Evolutionary conservation across 805 yeast species (phyloP), one percentile per base, ranked within the genome.

Genomic region (Yamadazyma ubonensis): DNA sequence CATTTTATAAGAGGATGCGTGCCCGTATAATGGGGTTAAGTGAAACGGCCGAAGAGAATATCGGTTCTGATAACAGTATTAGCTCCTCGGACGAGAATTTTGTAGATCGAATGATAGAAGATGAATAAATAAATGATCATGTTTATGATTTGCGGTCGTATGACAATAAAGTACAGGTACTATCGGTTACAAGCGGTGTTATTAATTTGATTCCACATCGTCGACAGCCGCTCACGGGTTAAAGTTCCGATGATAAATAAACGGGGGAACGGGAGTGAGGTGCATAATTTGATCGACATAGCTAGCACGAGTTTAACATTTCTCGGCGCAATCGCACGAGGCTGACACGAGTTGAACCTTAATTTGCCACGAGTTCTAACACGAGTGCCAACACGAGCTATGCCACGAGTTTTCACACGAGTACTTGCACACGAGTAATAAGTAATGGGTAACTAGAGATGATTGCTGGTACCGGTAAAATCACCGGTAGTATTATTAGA

Each of bases 1-100:
- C 19, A 10, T 47, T 44, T 30, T 44, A 38, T 29, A 34, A 38
- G 18, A 41, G 25, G 33, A 38, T 47, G 29, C 19, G 34, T 15
- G 21, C 11, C n/a, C n/a, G n/a, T n/a, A n/a, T n/a, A n/a, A n/a
- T n/a, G n/a, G n/a, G n/a, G n/a, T n/a, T n/a, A n/a, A n/a, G n/a
- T n/a, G n/a, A n/a, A n/a, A n/a, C n/a, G n/a, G n/a, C n/a, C n/a
- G n/a, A n/a, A n/a, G n/a, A n/a, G n/a, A n/a, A n/a, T n/a, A n/a
- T n/a, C n/a, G n/a, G n/a, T n/a, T n/a, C n/a, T n/a, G n/a, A n/a
- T n/a, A n/a, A n/a, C n/a, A n/a, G n/a, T n/a, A n/a, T n/a, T n/a
- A n/a, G n/a, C n/a, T n/a, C n/a, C n/a, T n/a, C n/a, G n/a, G n/a
- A n/a, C n/a, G n/a, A n/a, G n/a, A n/a, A n/a, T n/a, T n/a, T n/a